Evolutionary conservation across 2,329 filamentous ascomycete genomes (phyloP), one percentile per base, ranked within the genome.

Genomic region (Drechslerella coelobrocha): DNA sequence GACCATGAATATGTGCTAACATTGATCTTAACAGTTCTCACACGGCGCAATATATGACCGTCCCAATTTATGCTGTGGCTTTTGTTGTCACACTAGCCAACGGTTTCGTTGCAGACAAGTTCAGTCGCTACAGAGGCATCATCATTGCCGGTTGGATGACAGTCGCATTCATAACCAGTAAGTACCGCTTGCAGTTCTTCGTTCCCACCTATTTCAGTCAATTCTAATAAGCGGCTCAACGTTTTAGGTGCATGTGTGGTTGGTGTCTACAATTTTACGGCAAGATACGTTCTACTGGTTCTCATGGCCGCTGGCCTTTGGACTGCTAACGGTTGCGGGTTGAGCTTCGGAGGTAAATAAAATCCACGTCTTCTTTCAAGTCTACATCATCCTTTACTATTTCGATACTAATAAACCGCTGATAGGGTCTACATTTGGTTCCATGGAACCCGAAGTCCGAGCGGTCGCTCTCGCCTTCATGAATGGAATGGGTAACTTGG

Each of bases 271-370:
- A 77, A 83, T 75, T 83, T 81, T 76, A 82, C 78, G 0, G 83
- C 82, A 0, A 79, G 84, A 3, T 86, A 86, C 72, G 82, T 79
- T 0, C 78, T 86, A 0, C 79, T 86, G 0, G 82, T 85, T 1
- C 78, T 86, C 61, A 84, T 85, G 82, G 83, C 83, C 0, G 81
- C 82, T 0, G 84, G 83, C 0, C 78, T 85, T 0, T 85, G 83
- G 83, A 78, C 82, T 0, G 81, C 81, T 1, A 85, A 86, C 73
- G 83, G 81, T 0, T 78, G 83, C 1, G 79, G 81, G 0, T 78
- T 86, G 17, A 80, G 82, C 0, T 85, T 82, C 62, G 82, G 65
- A 47, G 65, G 65, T 34, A 54, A 34, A 26, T 48, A 26, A 10
- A 48, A 2, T 3, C 43, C 10, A 4, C 23, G 7, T n/a, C n/a